Evolutionary conservation across 768 basidiomycete species (phyloP), one percentile per base, ranked within the genome.

Genomic region (Lentinula lateritia): DNA sequence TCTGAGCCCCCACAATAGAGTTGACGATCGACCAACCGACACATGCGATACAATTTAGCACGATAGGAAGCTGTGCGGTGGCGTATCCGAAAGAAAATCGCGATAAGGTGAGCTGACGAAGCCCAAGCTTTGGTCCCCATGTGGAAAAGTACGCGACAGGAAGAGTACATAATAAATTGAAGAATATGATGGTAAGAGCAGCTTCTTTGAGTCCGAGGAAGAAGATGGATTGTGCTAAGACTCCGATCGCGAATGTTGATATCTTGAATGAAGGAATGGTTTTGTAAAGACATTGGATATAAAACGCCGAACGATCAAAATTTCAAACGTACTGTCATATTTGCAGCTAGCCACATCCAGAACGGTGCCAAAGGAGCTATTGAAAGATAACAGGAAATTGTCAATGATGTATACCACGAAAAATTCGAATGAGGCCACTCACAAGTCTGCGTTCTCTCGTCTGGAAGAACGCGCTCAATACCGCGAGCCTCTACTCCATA

Each of bases 21-120:
- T 85, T 86, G 61, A 88, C 73, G 16, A 85, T 83, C 58, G 81
- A 78, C 45, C 68, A 87, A 87, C 4, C 86, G 83, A 64, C 82
- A 75, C 62, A 85, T 73, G 10, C 80, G 1, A 18, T 54, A 18
- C 56, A 41, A 8, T 58, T 55, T 23, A 58, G 34, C 20, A 46
- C 46, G 48, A 41, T 41, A n/a, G 39, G 46, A 41, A 52, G 41
- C 48, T 39, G 18, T 0, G 18, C 48, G 46, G 45, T 55, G 23
- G 32, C 45, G 46, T 16, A 56, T 35, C 16, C 12, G 18, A 35
- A 32, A 32, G 55, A 0, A 42, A 32, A 28, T 42, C 3, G n/a
- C 2, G 85, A 79, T 41, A 76, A 73, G 39, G 83, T 77, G 83
- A 88, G 83, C 62, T 87, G 86, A 13, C 86, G 76, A 70, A 88